Evolutionary conservation across 169 alveolate species (phyloP), one percentile per base, ranked within the genome.

Genomic region (Cryptosporidium sp.): DNA sequence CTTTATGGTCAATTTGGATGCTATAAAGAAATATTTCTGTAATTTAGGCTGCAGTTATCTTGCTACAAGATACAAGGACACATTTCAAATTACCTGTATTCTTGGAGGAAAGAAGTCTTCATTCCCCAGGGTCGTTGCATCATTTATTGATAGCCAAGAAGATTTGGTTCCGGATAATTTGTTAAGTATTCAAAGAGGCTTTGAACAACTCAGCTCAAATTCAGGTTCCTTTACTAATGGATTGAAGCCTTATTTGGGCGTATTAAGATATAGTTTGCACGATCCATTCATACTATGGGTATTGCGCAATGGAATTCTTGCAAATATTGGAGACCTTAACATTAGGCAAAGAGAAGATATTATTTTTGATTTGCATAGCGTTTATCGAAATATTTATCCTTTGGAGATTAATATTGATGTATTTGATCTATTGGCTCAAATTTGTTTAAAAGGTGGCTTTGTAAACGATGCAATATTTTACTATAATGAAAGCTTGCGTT

Each of bases 1-100:
- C 18, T 94, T 94, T 86, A 94, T 94, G 97, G 94, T 93, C 10
- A 94, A 94, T 67, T 93, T 94, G 69, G 93, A 94, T 70, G 96
- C 97, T 18, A 93, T 94, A 12, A 84, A 94, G 65, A 87, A 86
- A 42, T 94, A 91, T 89, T 94, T 94, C 60, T 71, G 91, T 45
- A 72, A 93, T 37, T 48, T 92, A 60, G 97, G 97, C 21, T 96
- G 97, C 10, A 87, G 91, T 52, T 94, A 92, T 75, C 75, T 92
- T 58, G 93, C 94, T 16, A 94, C 97, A 9, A 94, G 93, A 18
- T 94, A 93, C 52, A 91, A 94, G n/a, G 97, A 94, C 56, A 93
- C 94, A 42, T 94, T 94, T 67, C 97, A 94, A 75, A 91, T 94
- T 39, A 93, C 94, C 21, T 92, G 95, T 33, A 80, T 80, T 23